Conservation (phyloP, 2,329 filamentous ascomycete genomes). For the Colletotrichum abscissum region DNA sequence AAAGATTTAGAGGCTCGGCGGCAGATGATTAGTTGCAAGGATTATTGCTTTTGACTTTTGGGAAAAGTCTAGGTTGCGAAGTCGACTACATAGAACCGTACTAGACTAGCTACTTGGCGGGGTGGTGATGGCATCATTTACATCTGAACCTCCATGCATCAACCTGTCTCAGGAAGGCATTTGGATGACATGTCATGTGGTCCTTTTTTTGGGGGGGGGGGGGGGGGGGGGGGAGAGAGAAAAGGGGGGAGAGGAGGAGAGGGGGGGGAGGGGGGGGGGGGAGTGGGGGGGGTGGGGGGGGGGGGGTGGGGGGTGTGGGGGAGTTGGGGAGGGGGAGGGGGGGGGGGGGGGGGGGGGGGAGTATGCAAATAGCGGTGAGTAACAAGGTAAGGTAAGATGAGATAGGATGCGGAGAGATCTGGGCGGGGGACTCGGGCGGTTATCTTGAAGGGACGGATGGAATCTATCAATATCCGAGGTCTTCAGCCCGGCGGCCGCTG, state of each 20-base stretch:
- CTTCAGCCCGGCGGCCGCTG: neutral
- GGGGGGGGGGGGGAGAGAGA: no score
- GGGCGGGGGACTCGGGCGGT: neutral
- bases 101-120: neutral
- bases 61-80: neutral
- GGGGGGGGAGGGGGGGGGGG: no score
- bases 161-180: slow-evolving; percentile 12
- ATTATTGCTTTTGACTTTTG: neutral
- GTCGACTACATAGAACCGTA: neutral
- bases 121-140: slow-evolving; percentile 13
- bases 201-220: neutral
- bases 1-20: neutral
- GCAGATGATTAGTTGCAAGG: neutral
- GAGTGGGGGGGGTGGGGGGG: no score
- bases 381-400: neutral
- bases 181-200: slow-evolving; percentile 17
- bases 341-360: neutral
- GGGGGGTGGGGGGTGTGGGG: no score
- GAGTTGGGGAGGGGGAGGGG: no score
- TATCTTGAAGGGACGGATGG: neutral
- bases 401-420: neutral
- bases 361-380: slow-evolving; percentile 30
- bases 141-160: slow-evolving; percentile 16
- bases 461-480: neutral
- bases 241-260: no score